Base-by-base conservation (phyloP, 805 yeast species). In the Sporopachydermia quercuum region DNA sequence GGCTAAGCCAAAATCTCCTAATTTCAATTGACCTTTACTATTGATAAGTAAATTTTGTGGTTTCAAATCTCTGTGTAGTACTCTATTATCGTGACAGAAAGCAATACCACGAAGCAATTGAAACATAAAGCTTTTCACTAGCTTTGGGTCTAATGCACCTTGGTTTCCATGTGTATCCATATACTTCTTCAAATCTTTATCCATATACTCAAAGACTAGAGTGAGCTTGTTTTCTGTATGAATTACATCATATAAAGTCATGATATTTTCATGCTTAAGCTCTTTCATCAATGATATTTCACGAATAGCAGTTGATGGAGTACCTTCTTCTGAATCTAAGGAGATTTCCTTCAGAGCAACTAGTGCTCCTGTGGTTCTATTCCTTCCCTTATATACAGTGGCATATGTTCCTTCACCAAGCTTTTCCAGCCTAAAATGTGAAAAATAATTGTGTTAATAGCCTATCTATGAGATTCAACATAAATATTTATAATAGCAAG, bases 351-450 rank as follows among this genome's bases (percentile, higher is more conserved):
- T 91, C 51, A 91, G 66, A 0, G 98, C 98, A 15, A 91, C 98
- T 15, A 87, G 68, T 41, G 83, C 86, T 39, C 86, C 96, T 18
- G 87, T 79, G 51, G 78, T 74, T 45, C 83, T 74, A 57, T 83
- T 91, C 54, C 85, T 74, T 34, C 82, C 98, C 53, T 89, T 91
- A 65, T 89, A 91, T 23, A 91, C 98, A n/a, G 96, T 93, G 51
- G 98, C 98, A 61, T 91, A 91, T 1, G 98, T 84, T 38, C 95
- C 95, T 61, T 84, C 95, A 34, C 95, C 95, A 33, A 84, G 70
- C 63, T 84, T 84, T 57, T 85, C 95, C 41, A 83, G 71, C 57
- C 64, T 57, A 37, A n/a, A 23, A 23, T n/a, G n/a, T n/a, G n/a
- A n/a, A n/a, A n/a, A n/a, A n/a, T n/a, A n/a, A n/a, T n/a, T n/a